A percentile compares a stretch with the other conserved stretches of the same genome.
Conservation (phyloP, 225 moss, liverwort and hornwort species). For the Bryoerythrophyllum caledonicum region DNA sequence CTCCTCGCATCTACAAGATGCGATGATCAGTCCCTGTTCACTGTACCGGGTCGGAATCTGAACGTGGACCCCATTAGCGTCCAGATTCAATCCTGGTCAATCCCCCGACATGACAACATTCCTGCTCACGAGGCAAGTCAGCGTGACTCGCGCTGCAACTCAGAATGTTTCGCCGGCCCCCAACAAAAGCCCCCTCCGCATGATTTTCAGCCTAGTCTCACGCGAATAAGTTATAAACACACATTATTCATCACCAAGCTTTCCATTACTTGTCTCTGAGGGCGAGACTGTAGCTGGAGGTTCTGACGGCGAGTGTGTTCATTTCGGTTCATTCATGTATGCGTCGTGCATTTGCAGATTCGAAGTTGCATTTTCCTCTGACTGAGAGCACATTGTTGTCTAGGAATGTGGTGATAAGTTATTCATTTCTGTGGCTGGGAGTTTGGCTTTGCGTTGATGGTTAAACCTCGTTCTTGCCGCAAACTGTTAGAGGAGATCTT, state of each 20-base stretch:
- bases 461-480: too few relatives aligned
- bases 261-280: neutral
- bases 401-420: too few relatives aligned
- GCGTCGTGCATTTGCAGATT: neutral
- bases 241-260: neutral
- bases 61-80: slow-evolving; percentile 29
- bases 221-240: neutral
- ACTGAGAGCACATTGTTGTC: neutral
- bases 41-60: slow-evolving; percentile 33
- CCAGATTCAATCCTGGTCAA: slow-evolving; percentile 31
- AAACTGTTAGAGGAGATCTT: too few relatives aligned
- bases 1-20: accelerated
- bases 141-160: slow-evolving; percentile 10
- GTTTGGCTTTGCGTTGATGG: too few relatives aligned
- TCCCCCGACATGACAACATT: slow-evolving; percentile 6
- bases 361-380: neutral
- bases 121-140: neutral
- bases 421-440: too few relatives aligned
- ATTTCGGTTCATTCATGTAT: neutral
- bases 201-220: neutral
- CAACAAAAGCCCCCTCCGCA: too few relatives aligned
- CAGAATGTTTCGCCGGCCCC: neutral
- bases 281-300: too few relatives aligned
- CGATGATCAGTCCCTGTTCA: neutral
- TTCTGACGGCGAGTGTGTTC: neutral